Conservation (phyloP, 768 basidiomycete genomes). For the Suillus bovinus region DNA sequence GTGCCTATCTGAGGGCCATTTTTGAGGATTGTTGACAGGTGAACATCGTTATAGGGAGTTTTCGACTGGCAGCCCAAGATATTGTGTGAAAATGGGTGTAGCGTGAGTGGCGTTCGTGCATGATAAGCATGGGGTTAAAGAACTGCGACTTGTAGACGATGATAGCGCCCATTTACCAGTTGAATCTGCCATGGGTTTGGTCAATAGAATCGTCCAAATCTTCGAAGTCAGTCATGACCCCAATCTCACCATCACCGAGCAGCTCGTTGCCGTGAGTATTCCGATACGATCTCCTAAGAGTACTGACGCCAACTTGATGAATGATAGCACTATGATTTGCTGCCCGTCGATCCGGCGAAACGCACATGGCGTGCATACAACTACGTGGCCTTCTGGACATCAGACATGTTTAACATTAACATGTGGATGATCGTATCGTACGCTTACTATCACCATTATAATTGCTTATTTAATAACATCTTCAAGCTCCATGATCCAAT, state of each 20-base stretch:
- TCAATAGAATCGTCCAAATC: slow-evolving; percentile 25
- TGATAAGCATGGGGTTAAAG: background rate
- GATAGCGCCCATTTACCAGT: background rate
- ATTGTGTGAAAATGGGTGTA: no score
- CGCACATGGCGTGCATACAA: slow-evolving; percentile 67
- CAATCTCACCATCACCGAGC: slow-evolving; percentile 51
- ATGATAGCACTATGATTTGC: slow-evolving; percentile 65
- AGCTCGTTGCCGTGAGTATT: slow-evolving; percentile 56
- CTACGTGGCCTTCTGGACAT: slow-evolving; percentile 77
- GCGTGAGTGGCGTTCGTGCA: no score
- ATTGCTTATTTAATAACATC: background rate
- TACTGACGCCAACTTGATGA: slow-evolving; percentile 4
- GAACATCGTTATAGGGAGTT: no score
- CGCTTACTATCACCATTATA: background rate
- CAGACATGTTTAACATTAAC: slow-evolving; percentile 79
- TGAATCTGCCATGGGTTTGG: slow-evolving; percentile 21
- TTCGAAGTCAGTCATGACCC: slow-evolving; percentile 57
- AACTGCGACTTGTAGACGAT: background rate
- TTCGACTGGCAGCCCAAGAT: no score
- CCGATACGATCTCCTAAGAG: slow-evolving; percentile 2
- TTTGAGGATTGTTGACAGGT: no score
- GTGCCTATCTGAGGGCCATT: no score
- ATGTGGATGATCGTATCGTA: slow-evolving; percentile 78
- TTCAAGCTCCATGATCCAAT: slow-evolving; percentile 57
- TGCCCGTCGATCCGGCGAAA: slow-evolving; percentile 61